Conservation (phyloP, 176 grass and related monocot species). For the Oryza glumipatula region DNA sequence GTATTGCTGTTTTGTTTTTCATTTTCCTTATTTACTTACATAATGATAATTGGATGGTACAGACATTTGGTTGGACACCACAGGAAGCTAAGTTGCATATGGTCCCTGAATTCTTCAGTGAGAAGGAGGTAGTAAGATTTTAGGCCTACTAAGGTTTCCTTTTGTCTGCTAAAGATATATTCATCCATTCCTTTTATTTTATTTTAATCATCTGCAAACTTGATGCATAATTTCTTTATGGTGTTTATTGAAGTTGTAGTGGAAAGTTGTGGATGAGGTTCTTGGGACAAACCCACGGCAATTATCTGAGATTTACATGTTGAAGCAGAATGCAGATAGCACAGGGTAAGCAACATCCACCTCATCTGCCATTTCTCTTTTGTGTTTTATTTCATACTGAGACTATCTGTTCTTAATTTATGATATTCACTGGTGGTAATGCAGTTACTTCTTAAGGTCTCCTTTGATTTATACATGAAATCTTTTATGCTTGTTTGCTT, state of each 20-base stretch:
- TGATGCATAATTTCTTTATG: slow-evolving; percentile 58
- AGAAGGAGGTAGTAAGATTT: slow-evolving; percentile 80
- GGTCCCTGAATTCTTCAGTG: slow-evolving; percentile 90
- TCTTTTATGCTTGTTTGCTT: neutral
- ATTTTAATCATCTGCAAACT: slow-evolving; percentile 14
- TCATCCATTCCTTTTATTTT: slow-evolving; percentile 21
- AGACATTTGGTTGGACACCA: slow-evolving; percentile 92
- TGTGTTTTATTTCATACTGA: neutral
- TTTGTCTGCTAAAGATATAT: slow-evolving; percentile 14
- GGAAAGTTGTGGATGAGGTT: slow-evolving; percentile 96
- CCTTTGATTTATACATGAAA: neutral
- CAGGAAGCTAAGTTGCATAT: slow-evolving; percentile 94
- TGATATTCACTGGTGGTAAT: neutral
- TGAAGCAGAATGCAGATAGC: slow-evolving; percentile 73
- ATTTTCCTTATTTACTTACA: slow-evolving; percentile 14
- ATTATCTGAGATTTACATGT: slow-evolving; percentile 84
- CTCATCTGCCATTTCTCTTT: slow-evolving; percentile 14
- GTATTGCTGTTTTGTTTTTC: neutral
- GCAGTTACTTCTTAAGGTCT: neutral
- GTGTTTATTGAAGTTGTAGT: slow-evolving; percentile 97
- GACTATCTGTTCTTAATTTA: neutral
- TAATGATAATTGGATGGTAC: slow-evolving; percentile 33
- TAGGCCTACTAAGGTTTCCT: slow-evolving; percentile 32
- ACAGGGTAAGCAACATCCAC: slow-evolving; percentile 55
- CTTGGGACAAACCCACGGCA: slow-evolving; percentile 87